Percentiles rank a stretch among this genome's conserved stretches.
These are phyloP conservation scores for Ogataea paraovalis DNA, from an alignment of 805 yeast genomes.

Conservation along the genomic window DNA sequence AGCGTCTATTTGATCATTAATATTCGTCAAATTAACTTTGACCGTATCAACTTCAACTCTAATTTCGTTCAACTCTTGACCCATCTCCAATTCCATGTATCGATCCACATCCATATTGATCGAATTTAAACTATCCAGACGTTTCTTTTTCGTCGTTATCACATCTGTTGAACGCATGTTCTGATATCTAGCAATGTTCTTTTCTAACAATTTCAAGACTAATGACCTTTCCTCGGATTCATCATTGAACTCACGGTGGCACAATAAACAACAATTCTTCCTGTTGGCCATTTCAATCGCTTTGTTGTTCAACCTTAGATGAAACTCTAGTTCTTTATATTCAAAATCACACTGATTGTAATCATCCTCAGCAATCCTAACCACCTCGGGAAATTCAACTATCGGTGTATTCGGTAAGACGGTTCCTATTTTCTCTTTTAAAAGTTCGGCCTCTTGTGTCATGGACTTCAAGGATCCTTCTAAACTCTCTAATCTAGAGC, in stretches of 20 bases:
- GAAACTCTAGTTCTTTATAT: constrained; percentile 63
- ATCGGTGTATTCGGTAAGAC: constrained; percentile 3
- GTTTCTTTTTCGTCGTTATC: constrained; percentile 26
- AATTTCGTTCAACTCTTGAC: background rate
- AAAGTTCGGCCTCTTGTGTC: constrained; percentile 4
- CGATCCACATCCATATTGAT: constrained; percentile 27
- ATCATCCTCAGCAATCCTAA: constrained; percentile 53
- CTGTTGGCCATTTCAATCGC: constrained; percentile 63
- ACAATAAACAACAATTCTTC: constrained; percentile 62
- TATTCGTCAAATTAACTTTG: background rate
- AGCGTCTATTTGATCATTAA: background rate
- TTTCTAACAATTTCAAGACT: constrained; percentile 22
- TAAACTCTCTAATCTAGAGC: constrained; percentile 1
- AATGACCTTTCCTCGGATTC: constrained; percentile 17
- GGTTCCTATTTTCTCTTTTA: constrained; percentile 14
- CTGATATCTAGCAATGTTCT: constrained; percentile 21
- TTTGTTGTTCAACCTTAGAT: constrained; percentile 61
- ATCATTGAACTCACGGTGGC: constrained; percentile 61
- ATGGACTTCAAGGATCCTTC: background rate
- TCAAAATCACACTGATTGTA: constrained; percentile 59
- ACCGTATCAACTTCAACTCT: background rate
- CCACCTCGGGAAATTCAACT: background rate
- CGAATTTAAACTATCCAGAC: constrained; percentile 25
- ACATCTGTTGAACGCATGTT: constrained; percentile 16
- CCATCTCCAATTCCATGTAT: constrained; percentile 7